A percentile compares a stretch with the other conserved stretches of the same genome.
phyloP scores from a whole-genome alignment of 768 basidiomycete species.

The Suillus lakei region DNA sequence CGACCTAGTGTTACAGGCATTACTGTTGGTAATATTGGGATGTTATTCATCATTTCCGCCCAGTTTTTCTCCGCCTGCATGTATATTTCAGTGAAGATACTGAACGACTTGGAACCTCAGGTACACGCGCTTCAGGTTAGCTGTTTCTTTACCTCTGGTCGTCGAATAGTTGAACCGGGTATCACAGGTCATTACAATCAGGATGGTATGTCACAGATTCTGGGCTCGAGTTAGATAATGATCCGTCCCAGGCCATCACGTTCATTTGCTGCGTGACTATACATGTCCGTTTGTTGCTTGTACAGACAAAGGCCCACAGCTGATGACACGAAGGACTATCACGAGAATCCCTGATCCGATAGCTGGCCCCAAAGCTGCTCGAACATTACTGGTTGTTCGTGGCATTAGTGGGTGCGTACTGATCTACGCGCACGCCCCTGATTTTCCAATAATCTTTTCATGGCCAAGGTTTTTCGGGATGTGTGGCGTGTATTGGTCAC shows the following conservation, averaged over 20 bases:
- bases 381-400: slow-evolving; percentile 56
- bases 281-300: slow-evolving; percentile 44
- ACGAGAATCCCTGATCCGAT: slow-evolving; percentile 58
- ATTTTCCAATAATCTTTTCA: background rate
- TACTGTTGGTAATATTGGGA: slow-evolving; percentile 52
- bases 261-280: slow-evolving; percentile 52
- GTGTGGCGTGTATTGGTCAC: slow-evolving; percentile 69
- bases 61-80: slow-evolving; percentile 66
- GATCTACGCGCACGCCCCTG: background rate
- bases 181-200: slow-evolving; percentile 53
- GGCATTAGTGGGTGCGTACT: slow-evolving; percentile 63
- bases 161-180: background rate
- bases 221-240: background rate
- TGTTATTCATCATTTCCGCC: slow-evolving; percentile 58
- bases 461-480: slow-evolving; percentile 70
- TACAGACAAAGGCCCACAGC: background rate
- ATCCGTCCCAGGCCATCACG: slow-evolving; percentile 48
- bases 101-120: slow-evolving; percentile 61
- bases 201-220: slow-evolving; percentile 51
- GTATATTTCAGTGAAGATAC: slow-evolving; percentile 64
- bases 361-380: slow-evolving; percentile 70
- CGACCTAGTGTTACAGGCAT: slow-evolving; percentile 2
- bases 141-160: background rate
- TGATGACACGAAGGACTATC: slow-evolving; percentile 34
- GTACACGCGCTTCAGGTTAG: slow-evolving; percentile 61